Percentiles rank a stretch among this genome's conserved stretches.
Conservation (phyloP, 2,329 filamentous ascomycete genomes). For the Ascochyta clinopodiicola region DNA sequence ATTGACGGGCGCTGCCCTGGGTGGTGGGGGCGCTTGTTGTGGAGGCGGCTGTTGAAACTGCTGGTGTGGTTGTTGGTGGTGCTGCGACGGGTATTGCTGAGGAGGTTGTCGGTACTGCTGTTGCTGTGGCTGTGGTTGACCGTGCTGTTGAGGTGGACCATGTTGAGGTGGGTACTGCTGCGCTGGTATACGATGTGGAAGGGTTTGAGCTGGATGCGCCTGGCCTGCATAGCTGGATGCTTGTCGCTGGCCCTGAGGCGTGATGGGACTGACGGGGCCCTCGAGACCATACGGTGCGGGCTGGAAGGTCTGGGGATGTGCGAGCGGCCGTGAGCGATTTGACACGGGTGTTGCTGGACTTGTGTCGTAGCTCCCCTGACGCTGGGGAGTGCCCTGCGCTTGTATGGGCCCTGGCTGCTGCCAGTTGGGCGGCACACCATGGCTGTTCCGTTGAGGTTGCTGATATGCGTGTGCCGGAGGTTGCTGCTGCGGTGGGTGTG, state of each 20-base stretch:
- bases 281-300: conserved; percentile 32
- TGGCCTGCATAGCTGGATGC: conserved; percentile 31
- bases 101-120: conserved; percentile 23
- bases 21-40: conserved; percentile 31
- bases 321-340: conserved; percentile 36
- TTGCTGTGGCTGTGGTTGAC: conserved; percentile 17
- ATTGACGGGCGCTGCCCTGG: conserved; percentile 51
- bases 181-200: conserved; percentile 17
- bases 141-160: conserved; percentile 13
- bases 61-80: conserved; percentile 20
- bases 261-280: conserved; percentile 49
- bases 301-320: conserved; percentile 34
- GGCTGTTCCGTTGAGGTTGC: conserved; percentile 29
- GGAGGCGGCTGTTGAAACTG: conserved; percentile 26
- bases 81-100: conserved; percentile 26
- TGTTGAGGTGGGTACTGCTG: conserved; percentile 20
- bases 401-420: conserved; percentile 22
- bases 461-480: conserved; percentile 24
- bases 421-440: conserved; percentile 20
- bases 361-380: conserved; percentile 33
- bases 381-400: conserved; percentile 24
- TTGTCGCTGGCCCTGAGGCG: conserved; percentile 34
- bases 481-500: conserved; percentile 39
- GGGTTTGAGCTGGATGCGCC: conserved; percentile 24
- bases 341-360: conserved; percentile 37